Percentiles rank a stretch among this genome's conserved stretches.
phyloP scores from a whole-genome alignment of 805 yeast species.

The Metschnikowia anglica region DNA sequence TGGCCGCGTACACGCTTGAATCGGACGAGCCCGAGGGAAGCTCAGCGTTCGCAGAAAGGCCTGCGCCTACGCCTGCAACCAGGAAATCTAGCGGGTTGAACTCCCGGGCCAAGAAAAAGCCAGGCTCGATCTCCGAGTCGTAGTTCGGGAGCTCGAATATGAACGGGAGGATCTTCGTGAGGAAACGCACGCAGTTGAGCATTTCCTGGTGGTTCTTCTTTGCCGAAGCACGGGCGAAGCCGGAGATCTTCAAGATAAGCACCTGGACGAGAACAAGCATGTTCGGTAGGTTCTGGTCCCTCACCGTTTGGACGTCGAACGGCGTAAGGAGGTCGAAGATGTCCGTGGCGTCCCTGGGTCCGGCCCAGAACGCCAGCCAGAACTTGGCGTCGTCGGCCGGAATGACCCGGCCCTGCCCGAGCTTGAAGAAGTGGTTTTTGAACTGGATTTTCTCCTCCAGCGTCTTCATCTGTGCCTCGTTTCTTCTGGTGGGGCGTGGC shows the following conservation, averaged over 20 bases:
- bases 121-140: constrained; percentile 24
- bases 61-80: neutral
- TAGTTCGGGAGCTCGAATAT: constrained; percentile 53
- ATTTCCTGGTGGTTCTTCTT: constrained; percentile 33
- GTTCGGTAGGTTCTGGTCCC: constrained; percentile 57
- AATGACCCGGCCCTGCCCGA: constrained; percentile 48
- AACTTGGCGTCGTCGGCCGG: constrained; percentile 24
- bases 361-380: constrained; percentile 34
- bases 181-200: constrained; percentile 60
- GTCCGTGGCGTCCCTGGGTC: constrained; percentile 54
- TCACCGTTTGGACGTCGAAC: constrained; percentile 56
- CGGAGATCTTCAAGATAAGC: constrained; percentile 26
- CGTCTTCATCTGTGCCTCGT: constrained; percentile 75
- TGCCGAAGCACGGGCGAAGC: constrained; percentile 7
- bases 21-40: neutral
- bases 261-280: constrained; percentile 52
- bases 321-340: constrained; percentile 56
- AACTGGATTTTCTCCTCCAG: constrained; percentile 65
- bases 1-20: neutral
- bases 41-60: neutral
- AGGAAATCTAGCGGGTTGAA: constrained; percentile 40
- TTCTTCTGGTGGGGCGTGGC: too few species aligned
- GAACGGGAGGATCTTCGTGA: constrained; percentile 66
- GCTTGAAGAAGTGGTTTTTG: constrained; percentile 58
- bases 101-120: constrained; percentile 33